Base-by-base conservation (phyloP, 2,329 filamentous ascomycete genomes). In the Fusarium camptoceras region DNA sequence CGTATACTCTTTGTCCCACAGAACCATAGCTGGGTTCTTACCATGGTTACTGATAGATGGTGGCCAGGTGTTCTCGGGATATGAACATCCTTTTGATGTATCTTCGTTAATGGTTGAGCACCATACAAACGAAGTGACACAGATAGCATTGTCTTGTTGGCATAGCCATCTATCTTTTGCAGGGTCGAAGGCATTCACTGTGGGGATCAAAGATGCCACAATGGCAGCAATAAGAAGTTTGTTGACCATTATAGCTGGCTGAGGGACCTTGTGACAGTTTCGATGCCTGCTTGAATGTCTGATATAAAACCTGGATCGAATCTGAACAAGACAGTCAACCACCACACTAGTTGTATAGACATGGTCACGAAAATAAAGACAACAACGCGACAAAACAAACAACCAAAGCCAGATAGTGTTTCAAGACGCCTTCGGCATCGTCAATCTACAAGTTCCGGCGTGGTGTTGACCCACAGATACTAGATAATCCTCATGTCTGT, bases 101-200 rank as follows among this genome's bases (percentile, higher is more conserved):
- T 73, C 66, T 18, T 72, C 66, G 5, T 46, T 59, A 15, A 49
- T 66, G 28, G 57, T 59, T 14, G 70, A 61, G 37, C 64, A 72
- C 69, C 66, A 72, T n/a, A 57, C 54, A 43, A 72, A 70, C 7
- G 70, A 70, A 37, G 66, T 68, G 47, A 73, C 8, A n/a, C 64
- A 72, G 20, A 72, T 60, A 27, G 51, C 51, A 43, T 61, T 28
- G 42, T 57, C 43, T 27, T 72, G 56, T 27, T 62, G 27, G 54
- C 69, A 73, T 16, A 60, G 55, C 69, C 64, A 73, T 43, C 56
- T 53, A 14, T 70, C 58, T 25, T 64, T 53, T 31, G 31, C 49
- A 14, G 60, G 57, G 9, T 69, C 60, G 25, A 51, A 63, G 3
- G 66, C 64, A 25, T 39, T 49, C 24, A 30, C 53, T 16, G 24